Base-by-base conservation (phyloP, 495 filamentous ascomycete species). In the Daldinia childiae region DNA sequence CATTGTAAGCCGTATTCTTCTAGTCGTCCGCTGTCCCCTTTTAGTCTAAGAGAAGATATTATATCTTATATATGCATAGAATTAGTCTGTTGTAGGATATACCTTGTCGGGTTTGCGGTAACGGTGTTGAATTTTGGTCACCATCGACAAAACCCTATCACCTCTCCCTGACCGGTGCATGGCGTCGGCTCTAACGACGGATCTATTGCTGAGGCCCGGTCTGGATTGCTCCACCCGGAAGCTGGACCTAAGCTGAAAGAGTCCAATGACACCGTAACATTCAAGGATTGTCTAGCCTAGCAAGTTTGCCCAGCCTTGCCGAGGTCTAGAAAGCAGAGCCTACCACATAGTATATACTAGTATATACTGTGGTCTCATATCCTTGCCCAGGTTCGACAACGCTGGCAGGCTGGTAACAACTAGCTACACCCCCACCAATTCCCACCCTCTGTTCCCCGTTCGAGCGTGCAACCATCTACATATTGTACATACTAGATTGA, bases 281-380 rank as follows among this genome's bases (percentile, higher is more conserved):
- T 66, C 39, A 45, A 69, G 58, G 61, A 60, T 73, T 52, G 55
- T 34, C 62, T 32, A 43, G 38, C 61, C 52, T 65, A 51, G 11
- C 61, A 39, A 62, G 65, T 62, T 69, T 69, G 62, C 71, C 66
- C 43, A 68, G 65, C 60, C 52, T 66, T 58, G 71, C 71, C 66
- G 66, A 69, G 62, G 36, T 59, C 65, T 62, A 12, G 36, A 30
- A 43, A 60, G 30, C 30, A 41, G 21, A 27, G 63, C 51, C 56
- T 57, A 57, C 54, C 15, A 48, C 43, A 48, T 48, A 48, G 43
- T 48, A 21, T 21, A 19, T 48, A 48, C 43, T 48, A 48, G 43
- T n/a, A 32, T 32, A 32, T 32, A 32, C 29, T 32, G 1, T 9
- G 29, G 29, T 32, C 29, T 32, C 6, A 32, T 66, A 0, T 27